Evolutionary conservation across 805 yeast species (phyloP).

Genomic region (Yamadazyma endophytica): DNA sequence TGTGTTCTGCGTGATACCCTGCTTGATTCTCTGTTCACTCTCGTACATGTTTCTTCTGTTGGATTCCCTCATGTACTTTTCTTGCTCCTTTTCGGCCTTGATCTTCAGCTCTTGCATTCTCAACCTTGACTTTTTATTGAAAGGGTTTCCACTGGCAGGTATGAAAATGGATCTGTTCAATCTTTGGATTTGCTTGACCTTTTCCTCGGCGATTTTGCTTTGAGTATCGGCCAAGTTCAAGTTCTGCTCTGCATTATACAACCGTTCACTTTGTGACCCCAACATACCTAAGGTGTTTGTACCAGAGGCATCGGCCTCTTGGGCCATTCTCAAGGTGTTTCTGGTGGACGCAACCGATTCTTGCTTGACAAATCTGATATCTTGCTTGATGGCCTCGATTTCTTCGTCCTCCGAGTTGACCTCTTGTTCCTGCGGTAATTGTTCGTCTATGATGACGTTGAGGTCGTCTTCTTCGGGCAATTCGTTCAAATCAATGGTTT

Average conservation of each 20-base stretch:
- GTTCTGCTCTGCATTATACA: slow-evolving; percentile 75
- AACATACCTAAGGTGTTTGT: slow-evolving; percentile 82
- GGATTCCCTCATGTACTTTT: slow-evolving; percentile 57
- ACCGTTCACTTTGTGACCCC: slow-evolving; percentile 88
- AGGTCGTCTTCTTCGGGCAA: slow-evolving; percentile 33
- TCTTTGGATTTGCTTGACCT: slow-evolving; percentile 73
- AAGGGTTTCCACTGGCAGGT: slow-evolving; percentile 75
- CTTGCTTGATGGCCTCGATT: slow-evolving; percentile 79
- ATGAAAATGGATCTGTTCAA: slow-evolving; percentile 79
- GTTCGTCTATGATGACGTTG: slow-evolving; percentile 34
- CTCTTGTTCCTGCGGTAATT: slow-evolving; percentile 34
- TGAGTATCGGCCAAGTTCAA: slow-evolving; percentile 77
- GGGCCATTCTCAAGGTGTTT: slow-evolving; percentile 62
- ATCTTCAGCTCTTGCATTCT: slow-evolving; percentile 70
- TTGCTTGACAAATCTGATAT: slow-evolving; percentile 78
- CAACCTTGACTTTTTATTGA: slow-evolving; percentile 73
- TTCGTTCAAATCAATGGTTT: slow-evolving; percentile 29
- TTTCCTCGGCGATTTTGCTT: slow-evolving; percentile 75
- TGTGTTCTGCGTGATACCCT: slow-evolving; percentile 48
- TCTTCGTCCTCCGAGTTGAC: slow-evolving; percentile 75
- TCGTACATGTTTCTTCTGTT: slow-evolving; percentile 56
- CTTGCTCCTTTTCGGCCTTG: slow-evolving; percentile 57
- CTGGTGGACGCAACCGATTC: slow-evolving; percentile 83
- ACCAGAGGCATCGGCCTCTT: slow-evolving; percentile 44
- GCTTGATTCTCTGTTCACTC: slow-evolving; percentile 65